Conservation (phyloP, 352 stramenopile genomes). For the Globisporangium acanthophoron region DNA sequence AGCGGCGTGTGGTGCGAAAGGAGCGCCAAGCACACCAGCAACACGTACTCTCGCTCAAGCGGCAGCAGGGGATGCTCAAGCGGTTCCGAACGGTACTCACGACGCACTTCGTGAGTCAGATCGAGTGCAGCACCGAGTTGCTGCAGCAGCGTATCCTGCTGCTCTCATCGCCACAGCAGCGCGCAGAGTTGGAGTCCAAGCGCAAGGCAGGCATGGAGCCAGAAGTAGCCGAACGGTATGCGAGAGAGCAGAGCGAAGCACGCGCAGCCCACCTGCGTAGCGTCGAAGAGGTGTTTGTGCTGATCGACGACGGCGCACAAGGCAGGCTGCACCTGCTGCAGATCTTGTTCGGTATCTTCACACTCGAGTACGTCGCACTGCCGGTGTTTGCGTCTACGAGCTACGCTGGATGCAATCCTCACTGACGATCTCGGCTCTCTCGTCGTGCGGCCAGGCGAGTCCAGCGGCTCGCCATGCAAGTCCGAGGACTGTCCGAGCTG, state of each 20-base stretch:
- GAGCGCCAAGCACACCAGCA: conserved; percentile 29
- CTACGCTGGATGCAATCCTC: too few relatives aligned
- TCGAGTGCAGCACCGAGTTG: conserved; percentile 44
- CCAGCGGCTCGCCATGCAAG: conserved; percentile 35
- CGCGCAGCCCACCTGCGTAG: conserved; percentile 25
- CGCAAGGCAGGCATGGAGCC: conserved; percentile 38
- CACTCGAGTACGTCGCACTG: conserved; percentile 38
- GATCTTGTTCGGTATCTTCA: conserved; percentile 47
- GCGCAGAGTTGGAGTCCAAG: conserved; percentile 30
- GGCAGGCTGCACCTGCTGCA: conserved; percentile 53
- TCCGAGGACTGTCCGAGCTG: conserved; percentile 41
- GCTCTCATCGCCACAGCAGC: conserved; percentile 40
- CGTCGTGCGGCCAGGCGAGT: conserved; percentile 9
- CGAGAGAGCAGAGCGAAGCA: conserved; percentile 14
- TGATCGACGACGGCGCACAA: conserved; percentile 26
- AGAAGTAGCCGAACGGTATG: conserved; percentile 44
- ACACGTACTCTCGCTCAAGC: conserved; percentile 31
- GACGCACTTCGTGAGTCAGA: conserved; percentile 39
- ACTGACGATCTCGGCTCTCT: not conserved
- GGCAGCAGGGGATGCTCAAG: conserved; percentile 43
- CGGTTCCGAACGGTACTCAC: conserved; percentile 38
- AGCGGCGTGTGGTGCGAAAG: conserved; percentile 31
- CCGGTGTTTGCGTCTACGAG: too few relatives aligned
- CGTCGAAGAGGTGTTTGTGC: conserved; percentile 44
- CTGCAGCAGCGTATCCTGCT: conserved; percentile 55